Conservation (phyloP, 2,329 filamentous ascomycete genomes). For the Furcasterigmium furcatum region DNA sequence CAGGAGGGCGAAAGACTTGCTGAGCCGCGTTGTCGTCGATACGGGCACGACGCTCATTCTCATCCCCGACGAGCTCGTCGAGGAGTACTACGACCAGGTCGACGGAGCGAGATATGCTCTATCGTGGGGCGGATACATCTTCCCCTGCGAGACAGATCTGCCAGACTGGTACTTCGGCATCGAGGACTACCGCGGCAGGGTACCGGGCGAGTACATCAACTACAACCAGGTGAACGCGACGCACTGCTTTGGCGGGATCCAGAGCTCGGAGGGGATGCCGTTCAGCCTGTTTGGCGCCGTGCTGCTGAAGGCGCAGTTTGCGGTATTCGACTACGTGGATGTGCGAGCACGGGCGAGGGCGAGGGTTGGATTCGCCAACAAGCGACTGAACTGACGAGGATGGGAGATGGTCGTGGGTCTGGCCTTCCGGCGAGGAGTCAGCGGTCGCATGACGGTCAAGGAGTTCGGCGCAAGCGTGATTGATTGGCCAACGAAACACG, state of each 20-base stretch:
- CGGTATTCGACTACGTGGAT: constrained; percentile 33
- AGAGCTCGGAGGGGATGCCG: constrained; percentile 29
- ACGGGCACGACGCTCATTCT: constrained; percentile 68
- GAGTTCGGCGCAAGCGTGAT: background rate
- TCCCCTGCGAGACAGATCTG: constrained; percentile 52
- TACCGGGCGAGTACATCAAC: constrained; percentile 34
- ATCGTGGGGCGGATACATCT: constrained; percentile 51
- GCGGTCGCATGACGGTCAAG: background rate
- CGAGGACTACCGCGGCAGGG: constrained; percentile 24
- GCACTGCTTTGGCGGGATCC: constrained; percentile 32
- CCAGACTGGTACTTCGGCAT: constrained; percentile 35
- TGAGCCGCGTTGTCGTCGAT: constrained; percentile 57
- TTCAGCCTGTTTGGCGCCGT: constrained; percentile 37
- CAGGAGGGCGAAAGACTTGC: background rate
- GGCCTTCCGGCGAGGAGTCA: constrained; percentile 1
- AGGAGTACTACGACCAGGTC: constrained; percentile 58
- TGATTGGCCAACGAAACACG: background rate
- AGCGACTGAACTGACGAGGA: constrained; percentile 14
- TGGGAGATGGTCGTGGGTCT: too few relatives aligned
- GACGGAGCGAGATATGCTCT: constrained; percentile 41
- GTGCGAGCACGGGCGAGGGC: background rate
- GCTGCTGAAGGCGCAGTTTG: constrained; percentile 40
- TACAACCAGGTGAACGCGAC: constrained; percentile 23
- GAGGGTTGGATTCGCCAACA: constrained; percentile 35
- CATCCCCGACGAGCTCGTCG: constrained; percentile 48